These are phyloP conservation scores for Reticulascus tulasneorum DNA, from an alignment of 2,329 filamentous ascomycete species.

Conservation along the genomic window DNA sequence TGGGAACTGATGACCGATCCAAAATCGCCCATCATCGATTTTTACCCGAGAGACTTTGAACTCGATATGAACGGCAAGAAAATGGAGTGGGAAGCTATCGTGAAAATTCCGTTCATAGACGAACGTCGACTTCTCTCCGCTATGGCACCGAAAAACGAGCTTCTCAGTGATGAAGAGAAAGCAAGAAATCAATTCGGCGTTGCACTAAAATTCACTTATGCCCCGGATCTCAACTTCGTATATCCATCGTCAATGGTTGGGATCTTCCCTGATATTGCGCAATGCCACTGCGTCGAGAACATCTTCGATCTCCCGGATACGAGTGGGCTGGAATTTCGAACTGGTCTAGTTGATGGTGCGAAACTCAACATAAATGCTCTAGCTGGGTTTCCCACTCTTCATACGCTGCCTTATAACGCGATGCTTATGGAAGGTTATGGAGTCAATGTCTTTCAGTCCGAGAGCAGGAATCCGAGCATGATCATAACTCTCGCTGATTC, in stretches of 20 bases:
- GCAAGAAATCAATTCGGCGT: slow-evolving; percentile 87
- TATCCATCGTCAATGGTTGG: slow-evolving; percentile 88
- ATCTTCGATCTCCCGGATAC: slow-evolving; percentile 92
- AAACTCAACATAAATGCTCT: slow-evolving; percentile 79
- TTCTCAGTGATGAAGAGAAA: slow-evolving; percentile 75
- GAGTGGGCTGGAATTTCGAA: slow-evolving; percentile 80
- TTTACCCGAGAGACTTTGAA: slow-evolving; percentile 95
- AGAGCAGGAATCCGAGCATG: slow-evolving; percentile 96
- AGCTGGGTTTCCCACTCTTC: slow-evolving; percentile 88
- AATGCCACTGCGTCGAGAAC: slow-evolving; percentile 91
- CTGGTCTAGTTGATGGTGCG: slow-evolving; percentile 79
- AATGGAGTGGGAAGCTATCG: slow-evolving; percentile 98
- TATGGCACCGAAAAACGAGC: slow-evolving; percentile 78
- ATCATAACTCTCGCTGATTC: slow-evolving; percentile 78
- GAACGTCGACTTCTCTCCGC: slow-evolving; percentile 79
- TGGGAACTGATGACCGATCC: slow-evolving; percentile 89
- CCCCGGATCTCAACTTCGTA: slow-evolving; percentile 68
- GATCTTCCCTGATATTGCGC: slow-evolving; percentile 81
- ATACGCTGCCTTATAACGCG: slow-evolving; percentile 79
- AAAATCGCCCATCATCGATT: slow-evolving; percentile 91
- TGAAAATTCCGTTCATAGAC: slow-evolving; percentile 98
- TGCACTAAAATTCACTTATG: slow-evolving; percentile 88
- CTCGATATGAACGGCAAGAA: slow-evolving; percentile 99
- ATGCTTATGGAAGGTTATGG: slow-evolving; percentile 70
- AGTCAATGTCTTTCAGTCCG: slow-evolving; percentile 91